Evolutionary conservation across 176 grass and related monocot species (phyloP).

Genomic region (Oryza australiensis): DNA sequence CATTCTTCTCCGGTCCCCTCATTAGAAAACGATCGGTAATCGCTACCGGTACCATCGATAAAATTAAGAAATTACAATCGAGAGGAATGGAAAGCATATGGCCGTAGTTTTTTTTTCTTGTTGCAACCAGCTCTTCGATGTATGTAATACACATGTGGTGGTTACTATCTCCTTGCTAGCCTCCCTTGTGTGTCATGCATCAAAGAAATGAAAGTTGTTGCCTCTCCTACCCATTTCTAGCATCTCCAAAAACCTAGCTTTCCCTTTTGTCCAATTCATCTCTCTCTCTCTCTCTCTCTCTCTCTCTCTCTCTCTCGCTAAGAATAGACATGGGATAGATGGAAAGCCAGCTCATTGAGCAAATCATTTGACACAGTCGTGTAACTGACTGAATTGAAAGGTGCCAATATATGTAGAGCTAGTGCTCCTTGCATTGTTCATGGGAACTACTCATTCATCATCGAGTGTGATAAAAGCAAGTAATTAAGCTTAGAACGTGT

Average conservation of each 20-base stretch:
- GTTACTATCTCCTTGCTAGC: background rate
- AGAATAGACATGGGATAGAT: background rate
- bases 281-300: background rate
- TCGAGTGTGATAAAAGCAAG: background rate
- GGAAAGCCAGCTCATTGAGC: background rate
- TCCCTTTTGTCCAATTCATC: background rate
- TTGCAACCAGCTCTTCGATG: conserved; percentile 21
- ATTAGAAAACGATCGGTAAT: too few relatives aligned
- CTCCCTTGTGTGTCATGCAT: background rate
- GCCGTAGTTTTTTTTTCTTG: background rate
- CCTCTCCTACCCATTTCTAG: background rate
- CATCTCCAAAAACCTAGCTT: conserved; percentile 39
- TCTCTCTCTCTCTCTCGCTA: background rate
- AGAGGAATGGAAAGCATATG: background rate
- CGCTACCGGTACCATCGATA: too few relatives aligned
- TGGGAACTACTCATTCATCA: background rate
- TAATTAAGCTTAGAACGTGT: background rate
- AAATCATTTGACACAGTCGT: background rate
- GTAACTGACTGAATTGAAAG: conserved; percentile 12
- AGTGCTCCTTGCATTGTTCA: conserved; percentile 16
- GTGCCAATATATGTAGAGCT: background rate
- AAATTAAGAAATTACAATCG: too few relatives aligned
- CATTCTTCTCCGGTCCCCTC: too few relatives aligned
- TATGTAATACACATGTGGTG: background rate
- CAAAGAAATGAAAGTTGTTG: conserved; percentile 10